A percentile compares a stretch with the other conserved stretches of the same genome.
These are phyloP conservation scores for Trichoderma simmonsii DNA, from an alignment of 2,329 filamentous ascomycete species.

Conservation along the genomic window DNA sequence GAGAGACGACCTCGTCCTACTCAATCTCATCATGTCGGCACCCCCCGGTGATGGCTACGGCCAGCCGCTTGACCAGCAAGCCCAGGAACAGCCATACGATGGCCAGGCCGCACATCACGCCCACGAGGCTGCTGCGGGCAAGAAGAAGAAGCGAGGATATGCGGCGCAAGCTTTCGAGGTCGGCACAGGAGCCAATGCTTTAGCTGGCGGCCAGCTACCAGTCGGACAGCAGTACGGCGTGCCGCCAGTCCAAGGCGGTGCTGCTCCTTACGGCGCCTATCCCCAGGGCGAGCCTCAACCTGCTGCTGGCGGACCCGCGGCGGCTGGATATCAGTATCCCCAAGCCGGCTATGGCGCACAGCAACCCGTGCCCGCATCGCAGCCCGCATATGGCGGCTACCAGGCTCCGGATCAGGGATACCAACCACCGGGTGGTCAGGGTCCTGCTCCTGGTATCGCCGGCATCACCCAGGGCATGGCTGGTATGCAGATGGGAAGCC, in stretches of 20 bases:
- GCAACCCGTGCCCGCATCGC: constrained; percentile 38
- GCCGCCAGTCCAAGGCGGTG: constrained; percentile 39
- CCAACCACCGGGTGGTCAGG: constrained; percentile 46
- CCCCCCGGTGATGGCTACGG: constrained; percentile 55
- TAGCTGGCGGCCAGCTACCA: constrained; percentile 45
- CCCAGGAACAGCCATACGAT: constrained; percentile 38
- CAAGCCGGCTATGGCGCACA: constrained; percentile 44
- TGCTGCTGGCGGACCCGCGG: constrained; percentile 29
- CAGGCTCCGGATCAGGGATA: constrained; percentile 61
- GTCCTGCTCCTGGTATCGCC: constrained; percentile 51
- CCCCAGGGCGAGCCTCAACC: constrained; percentile 48
- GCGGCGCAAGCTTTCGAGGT: constrained; percentile 94
- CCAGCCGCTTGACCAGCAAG: constrained; percentile 39
- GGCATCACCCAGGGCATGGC: constrained; percentile 82
- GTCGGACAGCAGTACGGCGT: constrained; percentile 46
- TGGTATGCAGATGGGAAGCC: constrained; percentile 71
- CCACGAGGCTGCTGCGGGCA: constrained; percentile 45
- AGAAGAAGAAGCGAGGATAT: constrained; percentile 93
- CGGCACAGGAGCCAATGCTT: constrained; percentile 78
- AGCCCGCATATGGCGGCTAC: constrained; percentile 38
- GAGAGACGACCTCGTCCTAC: constrained; percentile 25
- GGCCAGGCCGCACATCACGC: constrained; percentile 34
- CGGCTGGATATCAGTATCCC: constrained; percentile 41
- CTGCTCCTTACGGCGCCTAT: constrained; percentile 58
- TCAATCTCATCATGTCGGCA: constrained; percentile 50